phyloP scores from a whole-genome alignment of 2,329 filamentous ascomycete species.

The Claviceps humidiphila region DNA sequence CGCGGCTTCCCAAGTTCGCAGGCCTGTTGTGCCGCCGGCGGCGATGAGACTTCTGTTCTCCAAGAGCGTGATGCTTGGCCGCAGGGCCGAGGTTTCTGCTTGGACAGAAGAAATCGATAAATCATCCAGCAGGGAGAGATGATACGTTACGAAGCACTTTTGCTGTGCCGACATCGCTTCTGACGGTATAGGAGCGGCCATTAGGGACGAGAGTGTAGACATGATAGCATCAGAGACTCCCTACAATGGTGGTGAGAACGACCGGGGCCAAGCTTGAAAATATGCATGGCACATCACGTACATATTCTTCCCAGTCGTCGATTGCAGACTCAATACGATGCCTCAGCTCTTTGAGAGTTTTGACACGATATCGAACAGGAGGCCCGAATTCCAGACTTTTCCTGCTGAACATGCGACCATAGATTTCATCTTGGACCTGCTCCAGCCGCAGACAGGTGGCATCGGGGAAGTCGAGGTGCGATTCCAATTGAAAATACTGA shows the following conservation, averaged over 20 bases:
- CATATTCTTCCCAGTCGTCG: constrained; percentile 73
- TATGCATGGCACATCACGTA: constrained; percentile 35
- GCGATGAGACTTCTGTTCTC: constrained; percentile 59
- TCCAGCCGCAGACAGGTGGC: constrained; percentile 42
- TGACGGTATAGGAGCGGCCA: constrained; percentile 49
- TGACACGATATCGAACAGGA: constrained; percentile 55
- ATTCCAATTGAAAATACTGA: constrained; percentile 70
- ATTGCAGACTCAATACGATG: constrained; percentile 60
- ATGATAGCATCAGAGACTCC: constrained; percentile 75
- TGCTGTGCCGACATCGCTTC: constrained; percentile 54
- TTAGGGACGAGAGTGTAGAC: constrained; percentile 49
- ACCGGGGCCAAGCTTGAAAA: neutral
- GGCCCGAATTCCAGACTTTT: constrained; percentile 42
- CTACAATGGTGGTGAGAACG: constrained; percentile 33
- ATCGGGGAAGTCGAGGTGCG: constrained; percentile 50
- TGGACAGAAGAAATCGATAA: constrained; percentile 9
- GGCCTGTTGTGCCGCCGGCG: constrained; percentile 58
- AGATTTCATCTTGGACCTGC: constrained; percentile 53
- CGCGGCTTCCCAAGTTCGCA: constrained; percentile 71
- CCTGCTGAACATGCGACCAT: constrained; percentile 51
- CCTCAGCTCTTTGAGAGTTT: constrained; percentile 61
- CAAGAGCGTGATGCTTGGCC: constrained; percentile 43
- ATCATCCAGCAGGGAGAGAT: constrained; percentile 23
- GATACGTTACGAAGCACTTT: constrained; percentile 65
- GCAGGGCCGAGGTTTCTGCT: neutral